These are phyloP conservation scores for Debaryomyces nepalensis DNA, from an alignment of 1,139 yeast genomes.

Conservation along the genomic window DNA sequence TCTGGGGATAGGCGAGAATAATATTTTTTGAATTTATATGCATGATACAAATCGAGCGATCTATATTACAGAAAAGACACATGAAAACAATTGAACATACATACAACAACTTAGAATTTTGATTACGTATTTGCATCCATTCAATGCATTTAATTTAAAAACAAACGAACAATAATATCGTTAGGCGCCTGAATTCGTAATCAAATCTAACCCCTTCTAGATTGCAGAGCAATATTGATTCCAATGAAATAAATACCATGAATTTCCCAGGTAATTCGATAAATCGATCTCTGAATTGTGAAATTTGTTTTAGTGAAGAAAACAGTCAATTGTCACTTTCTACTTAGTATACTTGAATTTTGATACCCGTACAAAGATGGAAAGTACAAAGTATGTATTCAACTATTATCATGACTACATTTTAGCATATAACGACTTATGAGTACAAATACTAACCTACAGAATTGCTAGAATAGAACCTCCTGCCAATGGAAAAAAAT, in stretches of 20 bases:
- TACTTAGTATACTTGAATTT: slow-evolving; percentile 1
- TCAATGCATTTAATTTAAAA: slow-evolving; percentile 7
- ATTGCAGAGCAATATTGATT: background rate
- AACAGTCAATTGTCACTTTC: background rate
- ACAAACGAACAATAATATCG: background rate
- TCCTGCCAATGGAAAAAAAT: slow-evolving; percentile 53
- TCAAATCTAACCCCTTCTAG: background rate
- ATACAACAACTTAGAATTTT: background rate
- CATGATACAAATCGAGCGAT: slow-evolving; percentile 1
- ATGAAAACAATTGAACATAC: slow-evolving; percentile 2
- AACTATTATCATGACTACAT: background rate
- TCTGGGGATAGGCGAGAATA: slow-evolving; percentile 1
- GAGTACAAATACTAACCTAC: slow-evolving; percentile 10
- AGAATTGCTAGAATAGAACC: slow-evolving; percentile 33
- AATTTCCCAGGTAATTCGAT: slow-evolving; percentile 9
- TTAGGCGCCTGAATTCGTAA: slow-evolving; percentile 4
- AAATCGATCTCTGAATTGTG: background rate
- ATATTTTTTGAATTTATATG: slow-evolving; percentile 1
- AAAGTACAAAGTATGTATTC: slow-evolving; percentile 21
- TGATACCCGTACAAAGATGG: slow-evolving; percentile 24
- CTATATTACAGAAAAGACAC: background rate
- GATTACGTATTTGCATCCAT: slow-evolving; percentile 7
- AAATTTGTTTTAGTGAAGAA: background rate
- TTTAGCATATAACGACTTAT: background rate
- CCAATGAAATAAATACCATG: slow-evolving; percentile 14